phyloP scores from a whole-genome alignment of 768 basidiomycete genomes.

The Mycena metata region DNA sequence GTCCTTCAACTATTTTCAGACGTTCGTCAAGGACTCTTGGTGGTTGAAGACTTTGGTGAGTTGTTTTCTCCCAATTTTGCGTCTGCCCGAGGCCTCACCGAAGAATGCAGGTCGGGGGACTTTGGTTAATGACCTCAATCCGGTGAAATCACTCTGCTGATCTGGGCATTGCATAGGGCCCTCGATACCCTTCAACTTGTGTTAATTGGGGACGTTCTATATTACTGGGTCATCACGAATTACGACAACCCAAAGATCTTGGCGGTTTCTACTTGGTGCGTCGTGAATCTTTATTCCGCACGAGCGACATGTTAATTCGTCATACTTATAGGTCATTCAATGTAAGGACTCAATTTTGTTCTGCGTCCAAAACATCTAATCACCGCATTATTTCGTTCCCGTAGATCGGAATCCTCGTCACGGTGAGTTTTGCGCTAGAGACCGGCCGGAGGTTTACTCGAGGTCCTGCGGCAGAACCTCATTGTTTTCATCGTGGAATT shows the following conservation, averaged over 20 bases:
- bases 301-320: no score
- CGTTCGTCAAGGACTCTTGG: slow-evolving; percentile 45
- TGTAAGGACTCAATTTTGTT: no score
- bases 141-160: not conserved
- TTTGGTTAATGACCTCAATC: slow-evolving; percentile 41
- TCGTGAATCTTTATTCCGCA: no score
- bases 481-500: slow-evolving; percentile 25
- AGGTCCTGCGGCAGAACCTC: not conserved
- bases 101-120: slow-evolving; percentile 40
- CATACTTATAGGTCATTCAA: no score
- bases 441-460: not conserved
- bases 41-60: slow-evolving; percentile 49
- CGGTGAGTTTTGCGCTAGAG: not conserved
- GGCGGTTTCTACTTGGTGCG: slow-evolving; percentile 44
- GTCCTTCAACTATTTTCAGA: slow-evolving; percentile 55
- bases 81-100: not conserved
- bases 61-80: not conserved
- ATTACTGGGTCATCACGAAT: slow-evolving; percentile 53
- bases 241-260: slow-evolving; percentile 47
- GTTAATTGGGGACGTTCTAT: slow-evolving; percentile 50
- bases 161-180: slow-evolving; percentile 41
- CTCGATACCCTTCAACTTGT: slow-evolving; percentile 53
- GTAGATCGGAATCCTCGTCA: slow-evolving; percentile 19
- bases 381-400: not conserved
- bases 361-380: no score